Percentiles rank a stretch among this genome's conserved stretches.
Evolutionary conservation across 495 filamentous ascomycete genomes (phyloP).

Genomic region (Cercophora newfieldiana): DNA sequence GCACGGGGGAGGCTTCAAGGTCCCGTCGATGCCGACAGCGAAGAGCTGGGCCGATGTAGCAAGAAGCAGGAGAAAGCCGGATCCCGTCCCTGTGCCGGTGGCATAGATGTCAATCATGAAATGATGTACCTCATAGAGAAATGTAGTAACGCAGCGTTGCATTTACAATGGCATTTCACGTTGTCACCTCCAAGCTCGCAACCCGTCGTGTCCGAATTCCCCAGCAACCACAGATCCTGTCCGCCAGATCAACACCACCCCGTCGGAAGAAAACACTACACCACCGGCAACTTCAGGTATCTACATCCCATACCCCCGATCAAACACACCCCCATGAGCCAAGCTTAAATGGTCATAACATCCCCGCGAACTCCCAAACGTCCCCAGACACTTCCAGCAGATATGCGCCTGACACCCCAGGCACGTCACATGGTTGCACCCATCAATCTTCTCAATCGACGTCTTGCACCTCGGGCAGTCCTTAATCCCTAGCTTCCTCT

Average conservation of each 20-base stretch:
- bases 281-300: too few species aligned
- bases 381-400: slow-evolving; percentile 31
- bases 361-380: slow-evolving; percentile 14
- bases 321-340: slow-evolving; percentile 17
- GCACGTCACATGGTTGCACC: slow-evolving; percentile 33
- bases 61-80: slow-evolving; percentile 2
- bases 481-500: slow-evolving; percentile 33
- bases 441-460: slow-evolving; percentile 27
- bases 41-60: slow-evolving; percentile 40
- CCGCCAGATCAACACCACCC: too few species aligned
- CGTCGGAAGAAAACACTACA: too few species aligned
- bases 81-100: neutral
- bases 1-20: slow-evolving; percentile 5
- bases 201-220: too few species aligned
- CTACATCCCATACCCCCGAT: neutral
- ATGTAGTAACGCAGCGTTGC: neutral
- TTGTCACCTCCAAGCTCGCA: neutral
- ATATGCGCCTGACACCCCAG: slow-evolving; percentile 28
- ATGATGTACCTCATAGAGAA: neutral
- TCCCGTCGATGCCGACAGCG: slow-evolving; percentile 33
- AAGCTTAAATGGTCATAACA: slow-evolving; percentile 22
- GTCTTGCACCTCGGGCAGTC: slow-evolving; percentile 28
- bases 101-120: neutral
- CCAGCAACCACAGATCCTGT: neutral
- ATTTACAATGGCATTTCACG: neutral